These are phyloP conservation scores for Neophaeococcomyces aloes DNA, from an alignment of 2,329 filamentous ascomycete genomes.

Conservation along the genomic window DNA sequence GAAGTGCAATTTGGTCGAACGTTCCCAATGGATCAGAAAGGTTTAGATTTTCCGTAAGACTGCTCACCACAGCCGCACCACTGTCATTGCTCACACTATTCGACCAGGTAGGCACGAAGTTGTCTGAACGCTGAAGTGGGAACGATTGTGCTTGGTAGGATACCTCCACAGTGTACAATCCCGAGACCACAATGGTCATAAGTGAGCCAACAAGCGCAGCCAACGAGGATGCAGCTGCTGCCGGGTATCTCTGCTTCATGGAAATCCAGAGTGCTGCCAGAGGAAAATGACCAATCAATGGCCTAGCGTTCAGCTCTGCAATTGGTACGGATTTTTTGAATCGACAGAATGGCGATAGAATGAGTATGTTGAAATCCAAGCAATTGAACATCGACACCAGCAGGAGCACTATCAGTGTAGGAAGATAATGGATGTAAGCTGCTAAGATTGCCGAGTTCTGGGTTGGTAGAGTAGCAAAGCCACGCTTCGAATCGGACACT, in stretches of 20 bases:
- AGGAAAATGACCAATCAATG: slow-evolving; percentile 7
- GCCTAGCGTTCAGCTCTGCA: not conserved
- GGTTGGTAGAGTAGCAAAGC: slow-evolving; percentile 15
- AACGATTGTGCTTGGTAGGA: slow-evolving; percentile 13
- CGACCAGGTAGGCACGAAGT: slow-evolving; percentile 17
- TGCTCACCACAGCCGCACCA: slow-evolving; percentile 11
- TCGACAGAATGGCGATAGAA: slow-evolving; percentile 13
- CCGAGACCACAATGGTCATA: slow-evolving; percentile 22
- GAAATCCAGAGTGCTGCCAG: slow-evolving; percentile 9
- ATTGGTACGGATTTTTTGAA: not conserved
- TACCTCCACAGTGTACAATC: slow-evolving; percentile 23
- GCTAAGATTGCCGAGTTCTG: slow-evolving; percentile 8
- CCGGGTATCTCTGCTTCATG: slow-evolving; percentile 10
- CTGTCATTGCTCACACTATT: slow-evolving; percentile 12
- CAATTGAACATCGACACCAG: slow-evolving; percentile 13
- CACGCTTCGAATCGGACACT: slow-evolving; percentile 18
- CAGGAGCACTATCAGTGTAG: slow-evolving; percentile 15
- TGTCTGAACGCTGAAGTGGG: slow-evolving; percentile 17
- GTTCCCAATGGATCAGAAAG: slow-evolving; percentile 13
- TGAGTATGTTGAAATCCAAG: slow-evolving; percentile 17
- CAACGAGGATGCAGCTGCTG: slow-evolving; percentile 14
- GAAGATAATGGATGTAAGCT: slow-evolving; percentile 22
- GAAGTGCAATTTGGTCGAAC: slow-evolving; percentile 15
- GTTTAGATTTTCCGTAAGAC: slow-evolving; percentile 14
- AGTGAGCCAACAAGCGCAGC: slow-evolving; percentile 17